Evolutionary conservation across 306 rosid species (phyloP).

Genomic region (Oemleria cerasiformis): DNA sequence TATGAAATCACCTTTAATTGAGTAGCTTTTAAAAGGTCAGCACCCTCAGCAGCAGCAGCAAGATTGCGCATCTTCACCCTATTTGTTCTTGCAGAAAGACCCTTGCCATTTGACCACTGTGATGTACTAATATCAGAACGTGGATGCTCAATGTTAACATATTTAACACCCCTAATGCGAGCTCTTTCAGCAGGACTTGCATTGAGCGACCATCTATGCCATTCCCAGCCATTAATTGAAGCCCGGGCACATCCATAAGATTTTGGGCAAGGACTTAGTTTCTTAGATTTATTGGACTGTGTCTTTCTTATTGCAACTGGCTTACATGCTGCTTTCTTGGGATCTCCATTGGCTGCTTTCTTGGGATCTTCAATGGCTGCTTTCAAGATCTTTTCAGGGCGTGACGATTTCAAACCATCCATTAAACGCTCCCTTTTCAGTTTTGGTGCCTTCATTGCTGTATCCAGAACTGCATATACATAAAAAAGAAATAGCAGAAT

Average conservation of each 20-base stretch:
- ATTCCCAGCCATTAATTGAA: slow-evolving; percentile 89
- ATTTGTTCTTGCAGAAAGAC: slow-evolving; percentile 94
- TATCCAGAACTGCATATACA: slow-evolving; percentile 20
- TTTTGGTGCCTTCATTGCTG: slow-evolving; percentile 60
- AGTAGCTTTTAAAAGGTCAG: slow-evolving; percentile 91
- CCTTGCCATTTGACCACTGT: slow-evolving; percentile 75
- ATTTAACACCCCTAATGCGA: slow-evolving; percentile 58
- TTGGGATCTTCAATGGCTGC: slow-evolving; percentile 38
- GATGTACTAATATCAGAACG: slow-evolving; percentile 49
- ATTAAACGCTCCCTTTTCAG: slow-evolving; percentile 52
- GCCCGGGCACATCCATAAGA: slow-evolving; percentile 85
- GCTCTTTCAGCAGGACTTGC: slow-evolving; percentile 83
- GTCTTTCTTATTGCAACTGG: slow-evolving; percentile 35
- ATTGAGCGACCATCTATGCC: slow-evolving; percentile 83
- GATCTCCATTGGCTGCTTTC: slow-evolving; percentile 33
- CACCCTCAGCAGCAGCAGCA: slow-evolving; percentile 96
- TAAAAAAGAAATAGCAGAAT: slow-evolving; percentile 14
- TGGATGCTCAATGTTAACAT: slow-evolving; percentile 33
- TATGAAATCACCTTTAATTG: slow-evolving; percentile 72
- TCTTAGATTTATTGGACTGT: slow-evolving; percentile 50
- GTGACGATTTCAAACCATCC: slow-evolving; percentile 34
- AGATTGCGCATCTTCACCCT: slow-evolving; percentile 90
- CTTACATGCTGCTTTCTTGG: slow-evolving; percentile 41
- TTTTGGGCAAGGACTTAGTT: slow-evolving; percentile 53
- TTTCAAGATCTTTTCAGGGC: slow-evolving; percentile 56